Base-by-base conservation (phyloP, 2,329 filamentous ascomycete species). In the Verticillium tricorpus region DNA sequence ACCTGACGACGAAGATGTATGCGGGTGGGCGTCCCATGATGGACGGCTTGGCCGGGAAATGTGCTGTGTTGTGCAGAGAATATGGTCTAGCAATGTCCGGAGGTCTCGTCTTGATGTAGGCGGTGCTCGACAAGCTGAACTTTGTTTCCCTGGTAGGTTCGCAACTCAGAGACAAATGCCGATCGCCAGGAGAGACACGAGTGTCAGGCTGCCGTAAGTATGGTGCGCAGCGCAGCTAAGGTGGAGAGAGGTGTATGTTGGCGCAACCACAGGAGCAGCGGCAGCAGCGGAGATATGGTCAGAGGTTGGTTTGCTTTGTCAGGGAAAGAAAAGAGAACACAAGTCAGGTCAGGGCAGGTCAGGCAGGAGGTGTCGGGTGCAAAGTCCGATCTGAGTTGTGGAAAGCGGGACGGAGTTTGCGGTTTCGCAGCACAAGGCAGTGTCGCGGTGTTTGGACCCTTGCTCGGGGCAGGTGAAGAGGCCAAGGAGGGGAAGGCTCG, bases 1-100 rank as follows among this genome's bases (percentile, higher is more conserved):
- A 76, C 77, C 80, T 77, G 60, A 79, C 76, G 66, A 79, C 76
- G 65, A 79, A 79, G 57, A 79, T 72, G 65, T 76, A 77, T 60
- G 77, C 77, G 60, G 77, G 77, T 62, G 76, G 76, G 58, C 71
- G 72, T 63, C 75, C 76, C 77, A 79, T 79, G 62, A 65, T 74
- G 45, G 45, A 50, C 45, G 19, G 19, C n/a, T 25, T 22, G 45
- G 45, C 11, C 7, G 62, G 57, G 57, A 22, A 50, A 55, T 60
- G 57, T 58, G 50, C 32, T 54, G 22, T 55, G 45, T 60, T 17
- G 50, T 54, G 37, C n/a, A 54, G 56, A 40, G 62, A 32, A 34
- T 39, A 63, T 17, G 45, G n/a, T 12, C n/a, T 39, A 32, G 17
- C 57, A n/a, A 35, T 59, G 60, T 37, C 60, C 35, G 52, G 32